Conservation (phyloP, 768 basidiomycete genomes). For the Termitomyces sp. region DNA sequence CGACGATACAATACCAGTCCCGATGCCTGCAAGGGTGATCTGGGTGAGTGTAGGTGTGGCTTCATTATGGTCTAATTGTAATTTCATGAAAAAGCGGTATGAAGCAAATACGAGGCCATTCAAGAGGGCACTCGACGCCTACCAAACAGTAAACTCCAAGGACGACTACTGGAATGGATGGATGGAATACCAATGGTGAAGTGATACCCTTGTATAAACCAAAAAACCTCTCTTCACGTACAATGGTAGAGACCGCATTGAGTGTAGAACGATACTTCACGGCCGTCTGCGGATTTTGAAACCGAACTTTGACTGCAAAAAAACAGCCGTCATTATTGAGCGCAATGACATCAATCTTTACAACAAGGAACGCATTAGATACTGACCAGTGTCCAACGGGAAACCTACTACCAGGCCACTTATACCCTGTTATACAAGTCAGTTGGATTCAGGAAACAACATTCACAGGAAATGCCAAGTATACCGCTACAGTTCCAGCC, state of each 20-base stretch:
- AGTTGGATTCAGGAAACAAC: not conserved
- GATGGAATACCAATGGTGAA: constrained; percentile 68
- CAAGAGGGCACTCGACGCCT: constrained; percentile 69
- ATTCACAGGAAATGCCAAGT: not conserved
- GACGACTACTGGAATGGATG: not conserved
- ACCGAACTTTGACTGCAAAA: constrained; percentile 72
- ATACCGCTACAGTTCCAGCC: constrained; percentile 64
- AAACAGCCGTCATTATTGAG: not conserved
- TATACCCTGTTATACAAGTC: constrained; percentile 39
- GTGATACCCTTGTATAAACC: constrained; percentile 74
- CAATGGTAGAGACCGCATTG: constrained; percentile 61
- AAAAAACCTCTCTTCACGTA: constrained; percentile 60
- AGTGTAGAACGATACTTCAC: constrained; percentile 55
- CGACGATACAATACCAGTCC: constrained; percentile 77
- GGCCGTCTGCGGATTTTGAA: constrained; percentile 60
- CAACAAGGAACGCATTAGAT: constrained; percentile 4
- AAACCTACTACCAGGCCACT: constrained; percentile 65
- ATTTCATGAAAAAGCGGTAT: constrained; percentile 72
- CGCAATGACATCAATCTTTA: not conserved
- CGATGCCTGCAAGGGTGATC: constrained; percentile 72
- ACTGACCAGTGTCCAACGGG: constrained; percentile 68
- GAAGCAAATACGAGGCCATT: constrained; percentile 86
- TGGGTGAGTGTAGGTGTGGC: constrained; percentile 61
- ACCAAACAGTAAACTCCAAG: not conserved
- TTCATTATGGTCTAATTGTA: constrained; percentile 45